A percentile compares a stretch with the other conserved stretches of the same genome.
Evolutionary conservation across 2,329 filamentous ascomycete species (phyloP).

Genomic region (Cyphellophora attinorum): DNA sequence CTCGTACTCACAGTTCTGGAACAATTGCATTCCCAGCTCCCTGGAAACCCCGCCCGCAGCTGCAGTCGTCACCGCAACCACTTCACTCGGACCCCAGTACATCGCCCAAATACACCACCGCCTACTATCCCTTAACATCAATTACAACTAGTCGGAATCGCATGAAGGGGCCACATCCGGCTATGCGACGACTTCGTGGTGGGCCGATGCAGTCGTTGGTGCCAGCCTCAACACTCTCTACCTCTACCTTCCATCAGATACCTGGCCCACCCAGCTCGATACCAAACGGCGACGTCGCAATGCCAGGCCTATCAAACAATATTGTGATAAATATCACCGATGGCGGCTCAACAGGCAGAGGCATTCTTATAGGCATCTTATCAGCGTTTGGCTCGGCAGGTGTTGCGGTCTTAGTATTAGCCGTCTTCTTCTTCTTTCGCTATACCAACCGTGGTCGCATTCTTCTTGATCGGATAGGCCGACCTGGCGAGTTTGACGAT

Average conservation of each 20-base stretch:
- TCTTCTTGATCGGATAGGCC: slow-evolving; percentile 81
- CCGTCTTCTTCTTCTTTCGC: slow-evolving; percentile 85
- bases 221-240: no score
- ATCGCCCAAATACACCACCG: no score
- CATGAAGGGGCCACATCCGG: no score
- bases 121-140: no score
- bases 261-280: no score
- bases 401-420: slow-evolving; percentile 68
- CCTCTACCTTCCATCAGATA: no score
- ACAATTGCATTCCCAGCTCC: neutral
- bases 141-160: no score
- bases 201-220: no score
- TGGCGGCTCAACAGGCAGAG: slow-evolving; percentile 53
- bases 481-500: slow-evolving; percentile 94
- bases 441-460: slow-evolving; percentile 84
- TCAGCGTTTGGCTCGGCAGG: slow-evolving; percentile 89
- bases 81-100: no score
- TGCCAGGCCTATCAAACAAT: slow-evolving; percentile 12
- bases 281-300: no score
- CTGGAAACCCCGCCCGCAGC: neutral
- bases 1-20: neutral
- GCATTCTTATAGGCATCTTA: slow-evolving; percentile 87
- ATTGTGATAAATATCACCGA: slow-evolving; percentile 27
- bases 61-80: neutral
- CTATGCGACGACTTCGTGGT: no score